Conservation (phyloP, 2,329 filamentous ascomycete genomes). For the Cladophialophora exuberans region DNA sequence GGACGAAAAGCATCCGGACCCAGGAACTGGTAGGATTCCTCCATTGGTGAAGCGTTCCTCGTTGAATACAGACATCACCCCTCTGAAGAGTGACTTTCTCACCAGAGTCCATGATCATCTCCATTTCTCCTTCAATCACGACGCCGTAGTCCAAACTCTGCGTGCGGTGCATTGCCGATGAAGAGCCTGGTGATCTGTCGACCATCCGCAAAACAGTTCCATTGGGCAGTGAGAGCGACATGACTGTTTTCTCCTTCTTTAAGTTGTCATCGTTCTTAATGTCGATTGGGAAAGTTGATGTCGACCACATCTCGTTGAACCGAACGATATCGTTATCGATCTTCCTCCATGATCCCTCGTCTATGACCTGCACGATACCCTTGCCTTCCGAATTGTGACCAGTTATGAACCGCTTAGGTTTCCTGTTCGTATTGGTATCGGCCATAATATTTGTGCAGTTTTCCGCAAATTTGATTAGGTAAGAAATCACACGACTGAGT, state of each 20-base stretch:
- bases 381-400: constrained; percentile 13
- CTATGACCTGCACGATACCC: constrained; percentile 9
- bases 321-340: constrained; percentile 22
- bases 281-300: constrained; percentile 14
- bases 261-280: constrained; percentile 17
- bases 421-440: constrained; percentile 3
- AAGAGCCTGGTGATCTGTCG: constrained; percentile 49
- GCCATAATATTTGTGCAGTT: neutral
- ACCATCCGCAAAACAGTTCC: constrained; percentile 36
- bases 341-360: constrained; percentile 16
- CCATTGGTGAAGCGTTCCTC: constrained; percentile 48
- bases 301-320: constrained; percentile 20
- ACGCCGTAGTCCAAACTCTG: constrained; percentile 58
- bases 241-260: constrained; percentile 8
- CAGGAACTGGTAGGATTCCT: constrained; percentile 37
- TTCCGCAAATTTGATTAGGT: neutral
- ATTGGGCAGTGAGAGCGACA: constrained; percentile 10
- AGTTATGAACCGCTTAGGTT: constrained; percentile 10
- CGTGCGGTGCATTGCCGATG: constrained; percentile 55
- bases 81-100: constrained; percentile 49
- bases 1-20: constrained; percentile 25
- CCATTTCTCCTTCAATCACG: constrained; percentile 57
- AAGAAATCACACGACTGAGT: no score
- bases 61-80: constrained; percentile 59
- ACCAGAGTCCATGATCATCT: constrained; percentile 56